Evolutionary conservation across 768 basidiomycete species (phyloP), one percentile per base, ranked within the genome.

Genomic region (Phlebiopsis flavidoalba): DNA sequence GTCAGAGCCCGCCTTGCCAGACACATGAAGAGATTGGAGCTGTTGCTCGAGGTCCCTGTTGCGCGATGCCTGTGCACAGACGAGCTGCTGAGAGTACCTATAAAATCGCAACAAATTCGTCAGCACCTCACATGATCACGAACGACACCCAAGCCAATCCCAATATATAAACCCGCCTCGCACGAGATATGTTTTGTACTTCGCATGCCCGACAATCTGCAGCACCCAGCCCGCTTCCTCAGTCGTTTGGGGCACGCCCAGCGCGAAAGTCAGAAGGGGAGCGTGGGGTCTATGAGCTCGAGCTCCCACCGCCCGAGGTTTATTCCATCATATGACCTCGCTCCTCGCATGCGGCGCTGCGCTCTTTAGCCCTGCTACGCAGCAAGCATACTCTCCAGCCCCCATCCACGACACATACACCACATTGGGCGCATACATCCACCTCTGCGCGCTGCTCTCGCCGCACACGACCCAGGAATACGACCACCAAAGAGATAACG

Each of bases 71-170:
- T n/a, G n/a, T n/a, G n/a, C n/a, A n/a, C n/a, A n/a, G n/a, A n/a
- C n/a, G n/a, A n/a, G n/a, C n/a, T n/a, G n/a, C n/a, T n/a, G n/a
- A n/a, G n/a, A n/a, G n/a, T n/a, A 93, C 59, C 91, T 72, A 54
- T 26, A 35, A 8, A 58, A 55, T 21, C 31, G 35, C 26, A 61
- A 37, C 10, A 57, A 43, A 51, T 59, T 43, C 51, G 51, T 51
- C 58, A 58, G 57, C 22, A 58, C 17, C 19, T 48, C 47, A 46
- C 31, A 48, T 24, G 19, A 57, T 55, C 54, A 55, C 54, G 54
- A 22, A 55, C 35, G 7, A n/a, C 21, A 17, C 40, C 40, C 40
- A 31, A 17, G 12, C 17, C 40, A 43, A 43, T 12, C 12, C 11
- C 40, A 43, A 43, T 43, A 43, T n/a, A n/a, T n/a, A n/a, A n/a